These are phyloP conservation scores for Euphorbia celastroides DNA, from an alignment of 441 rosid genomes.

Conservation along the genomic window DNA sequence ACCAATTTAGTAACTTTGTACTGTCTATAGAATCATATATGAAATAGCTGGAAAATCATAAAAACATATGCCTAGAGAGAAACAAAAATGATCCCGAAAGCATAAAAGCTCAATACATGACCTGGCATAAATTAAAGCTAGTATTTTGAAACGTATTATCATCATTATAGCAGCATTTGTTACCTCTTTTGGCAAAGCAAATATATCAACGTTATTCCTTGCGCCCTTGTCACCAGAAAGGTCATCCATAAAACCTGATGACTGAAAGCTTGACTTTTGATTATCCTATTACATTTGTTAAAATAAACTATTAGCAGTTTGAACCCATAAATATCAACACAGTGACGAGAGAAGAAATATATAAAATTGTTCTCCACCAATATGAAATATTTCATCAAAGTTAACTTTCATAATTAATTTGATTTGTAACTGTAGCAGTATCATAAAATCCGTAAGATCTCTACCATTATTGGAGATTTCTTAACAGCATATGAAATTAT, in stretches of 20 bases:
- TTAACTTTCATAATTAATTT: background rate
- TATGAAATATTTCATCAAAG: background rate
- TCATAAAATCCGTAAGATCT: background rate
- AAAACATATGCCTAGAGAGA: background rate
- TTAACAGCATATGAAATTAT: background rate
- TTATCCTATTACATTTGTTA: constrained; percentile 32
- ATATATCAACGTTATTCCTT: constrained; percentile 23
- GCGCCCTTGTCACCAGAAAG: constrained; percentile 38
- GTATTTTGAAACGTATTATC: background rate
- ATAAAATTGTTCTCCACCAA: background rate
- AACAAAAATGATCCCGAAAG: background rate
- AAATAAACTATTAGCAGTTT: constrained; percentile 13
- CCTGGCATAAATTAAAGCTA: background rate
- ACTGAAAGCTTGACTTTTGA: constrained; percentile 36
- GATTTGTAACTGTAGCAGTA: constrained; percentile 1
- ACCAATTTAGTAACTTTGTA: background rate
- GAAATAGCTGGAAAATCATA: background rate
- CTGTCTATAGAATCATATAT: background rate
- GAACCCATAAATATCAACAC: background rate
- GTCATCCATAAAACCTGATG: constrained; percentile 42
- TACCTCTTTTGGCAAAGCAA: constrained; percentile 54
- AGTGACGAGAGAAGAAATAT: background rate
- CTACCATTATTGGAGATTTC: background rate
- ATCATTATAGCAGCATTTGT: constrained; percentile 1
- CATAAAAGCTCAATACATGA: background rate